A percentile compares a stretch with the other conserved stretches of the same genome.
These are phyloP conservation scores for Furcasterigmium sp. DNA, from an alignment of 2,329 filamentous ascomycete genomes.

Conservation along the genomic window DNA sequence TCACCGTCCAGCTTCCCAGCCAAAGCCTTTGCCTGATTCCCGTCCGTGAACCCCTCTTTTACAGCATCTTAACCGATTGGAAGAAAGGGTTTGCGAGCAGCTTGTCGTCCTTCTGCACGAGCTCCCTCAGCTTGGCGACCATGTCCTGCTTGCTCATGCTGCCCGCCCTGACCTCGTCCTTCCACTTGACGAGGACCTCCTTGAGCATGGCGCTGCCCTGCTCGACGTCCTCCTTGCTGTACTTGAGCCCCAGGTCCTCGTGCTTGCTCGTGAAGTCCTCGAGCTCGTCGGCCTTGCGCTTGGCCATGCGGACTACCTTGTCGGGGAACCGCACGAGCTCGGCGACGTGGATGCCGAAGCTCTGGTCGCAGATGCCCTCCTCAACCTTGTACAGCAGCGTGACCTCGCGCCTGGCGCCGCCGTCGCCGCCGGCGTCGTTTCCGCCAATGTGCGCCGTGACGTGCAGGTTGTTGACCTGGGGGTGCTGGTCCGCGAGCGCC, in stretches of 20 bases:
- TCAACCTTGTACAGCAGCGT: slow-evolving; percentile 96
- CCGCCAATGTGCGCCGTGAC: slow-evolving; percentile 85
- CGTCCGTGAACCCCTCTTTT: slow-evolving; percentile 10
- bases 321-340: slow-evolving; percentile 94
- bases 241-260: slow-evolving; percentile 53
- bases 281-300: slow-evolving; percentile 94
- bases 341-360: slow-evolving; percentile 96
- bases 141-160: slow-evolving; percentile 69
- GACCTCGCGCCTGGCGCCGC: slow-evolving; percentile 68
- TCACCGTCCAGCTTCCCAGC: slow-evolving; percentile 3
- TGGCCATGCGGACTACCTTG: slow-evolving; percentile 99
- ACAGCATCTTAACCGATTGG: slow-evolving; percentile 54
- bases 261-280: slow-evolving; percentile 89
- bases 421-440: slow-evolving; percentile 29
- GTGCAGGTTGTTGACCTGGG: slow-evolving; percentile 87
- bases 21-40: background rate
- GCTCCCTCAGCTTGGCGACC: slow-evolving; percentile 69
- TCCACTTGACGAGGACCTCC: slow-evolving; percentile 79
- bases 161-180: slow-evolving; percentile 61
- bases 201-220: slow-evolving; percentile 83
- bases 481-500: slow-evolving; percentile 78
- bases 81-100: slow-evolving; percentile 65
- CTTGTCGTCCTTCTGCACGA: slow-evolving; percentile 69
- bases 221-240: slow-evolving; percentile 82
- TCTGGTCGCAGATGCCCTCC: slow-evolving; percentile 92